These are phyloP conservation scores for Lactarius quietus DNA, from an alignment of 768 basidiomycete species.

Conservation along the genomic window DNA sequence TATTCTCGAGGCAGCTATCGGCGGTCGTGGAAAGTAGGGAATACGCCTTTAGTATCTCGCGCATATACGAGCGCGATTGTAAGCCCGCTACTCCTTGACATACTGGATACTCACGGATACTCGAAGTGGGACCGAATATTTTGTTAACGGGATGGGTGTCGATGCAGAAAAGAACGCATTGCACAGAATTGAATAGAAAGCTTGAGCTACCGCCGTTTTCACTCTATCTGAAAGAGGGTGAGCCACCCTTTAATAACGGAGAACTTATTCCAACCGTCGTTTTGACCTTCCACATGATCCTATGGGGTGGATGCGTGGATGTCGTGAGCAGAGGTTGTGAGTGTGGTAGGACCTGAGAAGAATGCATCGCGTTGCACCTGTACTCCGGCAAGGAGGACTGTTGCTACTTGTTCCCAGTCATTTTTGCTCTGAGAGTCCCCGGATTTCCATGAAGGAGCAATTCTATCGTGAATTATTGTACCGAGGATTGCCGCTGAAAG, in stretches of 20 bases:
- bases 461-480: conserved; percentile 17
- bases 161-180: conserved; percentile 19
- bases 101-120: conserved; percentile 17
- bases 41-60: conserved; percentile 12
- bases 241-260: background rate
- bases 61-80: background rate
- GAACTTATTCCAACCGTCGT: conserved; percentile 10
- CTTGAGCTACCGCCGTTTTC: conserved; percentile 22
- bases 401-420: conserved; percentile 23
- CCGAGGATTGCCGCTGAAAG: conserved; percentile 23
- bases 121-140: conserved; percentile 17
- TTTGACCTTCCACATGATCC: conserved; percentile 23
- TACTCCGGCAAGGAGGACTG: conserved; percentile 21
- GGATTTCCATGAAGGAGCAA: conserved; percentile 6
- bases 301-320: background rate
- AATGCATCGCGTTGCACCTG: conserved; percentile 12
- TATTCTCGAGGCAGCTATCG: conserved; percentile 21
- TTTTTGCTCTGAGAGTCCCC: background rate
- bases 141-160: background rate
- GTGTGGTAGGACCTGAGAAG: too few species aligned
- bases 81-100: background rate
- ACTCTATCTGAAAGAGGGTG: conserved; percentile 11
- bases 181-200: conserved; percentile 24
- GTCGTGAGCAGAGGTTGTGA: background rate
- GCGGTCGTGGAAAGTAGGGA: conserved; percentile 23